Evolutionary conservation across 306 rosid species (phyloP).

Genomic region (Hylodesmum podocarpum): DNA sequence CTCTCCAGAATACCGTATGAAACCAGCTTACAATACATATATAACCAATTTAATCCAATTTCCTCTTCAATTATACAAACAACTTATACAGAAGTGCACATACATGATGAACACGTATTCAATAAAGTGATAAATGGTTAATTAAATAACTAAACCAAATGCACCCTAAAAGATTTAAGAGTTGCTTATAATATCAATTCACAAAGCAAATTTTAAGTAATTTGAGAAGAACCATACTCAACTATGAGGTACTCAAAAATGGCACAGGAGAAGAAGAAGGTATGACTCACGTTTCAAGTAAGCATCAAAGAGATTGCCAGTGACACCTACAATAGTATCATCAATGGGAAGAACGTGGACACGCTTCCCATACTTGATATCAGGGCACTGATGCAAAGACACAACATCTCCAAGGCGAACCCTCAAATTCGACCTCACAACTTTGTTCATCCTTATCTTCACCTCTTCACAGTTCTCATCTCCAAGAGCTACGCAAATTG

Average conservation of each 20-base stretch:
- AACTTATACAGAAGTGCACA: no score
- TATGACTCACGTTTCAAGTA: conserved; percentile 51
- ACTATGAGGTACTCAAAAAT: neutral
- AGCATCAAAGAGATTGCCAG: conserved; percentile 53
- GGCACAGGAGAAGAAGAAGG: neutral
- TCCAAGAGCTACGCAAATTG: conserved; percentile 45
- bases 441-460: conserved; percentile 52
- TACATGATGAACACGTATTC: no score
- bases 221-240: neutral
- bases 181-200: neutral
- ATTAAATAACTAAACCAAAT: no score
- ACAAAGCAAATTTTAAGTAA: neutral
- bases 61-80: neutral
- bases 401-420: conserved; percentile 62
- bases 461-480: conserved; percentile 51
- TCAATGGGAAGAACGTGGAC: conserved; percentile 54
- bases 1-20: no score
- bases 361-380: conserved; percentile 50
- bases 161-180: no score
- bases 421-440: conserved; percentile 57
- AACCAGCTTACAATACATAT: no score
- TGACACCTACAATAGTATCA: conserved; percentile 55
- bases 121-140: no score
- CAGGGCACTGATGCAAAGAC: conserved; percentile 52
- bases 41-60: neutral